A percentile compares a stretch with the other conserved stretches of the same genome.
phyloP scores from a whole-genome alignment of 352 stramenopile species.

The Globisporangium megalacanthum region DNA sequence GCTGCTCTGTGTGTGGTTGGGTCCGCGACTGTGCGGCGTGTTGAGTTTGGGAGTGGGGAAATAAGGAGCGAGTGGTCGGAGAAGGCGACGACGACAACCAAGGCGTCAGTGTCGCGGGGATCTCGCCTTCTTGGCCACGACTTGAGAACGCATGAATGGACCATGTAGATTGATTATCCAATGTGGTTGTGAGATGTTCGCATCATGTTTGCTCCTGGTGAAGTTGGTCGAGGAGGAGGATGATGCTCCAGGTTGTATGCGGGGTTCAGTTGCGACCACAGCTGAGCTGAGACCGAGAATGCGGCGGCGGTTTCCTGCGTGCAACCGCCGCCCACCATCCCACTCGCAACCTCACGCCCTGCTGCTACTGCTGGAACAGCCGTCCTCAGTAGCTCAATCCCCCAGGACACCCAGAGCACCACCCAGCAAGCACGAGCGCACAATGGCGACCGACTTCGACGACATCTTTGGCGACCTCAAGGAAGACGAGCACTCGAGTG shows the following conservation, averaged over 20 bases:
- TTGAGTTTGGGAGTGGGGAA: background rate
- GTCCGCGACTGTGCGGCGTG: background rate
- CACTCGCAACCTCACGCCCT: too few relatives aligned
- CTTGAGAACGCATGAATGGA: background rate
- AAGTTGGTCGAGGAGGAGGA: too few relatives aligned
- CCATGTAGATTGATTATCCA: background rate
- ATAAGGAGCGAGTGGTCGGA: background rate
- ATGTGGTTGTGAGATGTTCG: background rate
- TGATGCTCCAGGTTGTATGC: too few relatives aligned
- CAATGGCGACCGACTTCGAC: conserved; percentile 55
- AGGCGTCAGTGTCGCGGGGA: too few relatives aligned
- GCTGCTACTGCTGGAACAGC: too few relatives aligned
- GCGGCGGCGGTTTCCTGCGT: background rate
- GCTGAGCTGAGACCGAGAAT: too few relatives aligned
- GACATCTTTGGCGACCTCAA: conserved; percentile 81
- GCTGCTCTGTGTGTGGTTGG: background rate
- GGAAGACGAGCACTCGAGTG: conserved; percentile 40
- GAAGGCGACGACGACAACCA: background rate
- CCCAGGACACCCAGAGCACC: background rate
- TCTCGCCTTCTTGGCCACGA: background rate
- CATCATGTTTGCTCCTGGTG: too few relatives aligned
- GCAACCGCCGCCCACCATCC: background rate
- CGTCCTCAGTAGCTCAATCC: too few relatives aligned
- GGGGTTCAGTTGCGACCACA: too few relatives aligned
- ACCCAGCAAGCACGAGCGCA: background rate